These are phyloP conservation scores for Leptographium procerum DNA, from an alignment of 2,329 filamentous ascomycete genomes.

Conservation along the genomic window DNA sequence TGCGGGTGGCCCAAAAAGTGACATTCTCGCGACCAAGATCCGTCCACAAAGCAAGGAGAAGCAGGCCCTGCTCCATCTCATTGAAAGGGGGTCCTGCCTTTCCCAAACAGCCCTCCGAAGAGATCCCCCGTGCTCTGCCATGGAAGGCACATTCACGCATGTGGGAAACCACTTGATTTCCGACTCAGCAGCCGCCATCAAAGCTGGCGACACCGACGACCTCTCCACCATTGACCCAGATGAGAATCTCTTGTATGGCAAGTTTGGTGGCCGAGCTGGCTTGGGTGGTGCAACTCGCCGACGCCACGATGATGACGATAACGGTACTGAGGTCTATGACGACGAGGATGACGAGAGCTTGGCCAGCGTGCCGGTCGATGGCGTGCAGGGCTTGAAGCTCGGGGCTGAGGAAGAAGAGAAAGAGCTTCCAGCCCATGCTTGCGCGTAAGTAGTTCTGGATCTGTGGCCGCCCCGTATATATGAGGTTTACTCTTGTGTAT, in stretches of 20 bases:
- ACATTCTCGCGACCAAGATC: not conserved
- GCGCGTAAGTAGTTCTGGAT: conserved; percentile 63
- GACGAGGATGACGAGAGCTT: conserved; percentile 70
- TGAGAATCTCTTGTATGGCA: conserved; percentile 67
- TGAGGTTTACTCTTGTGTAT: not conserved
- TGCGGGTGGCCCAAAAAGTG: not conserved
- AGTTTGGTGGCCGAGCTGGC: conserved; percentile 48
- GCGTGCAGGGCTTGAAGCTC: conserved; percentile 52
- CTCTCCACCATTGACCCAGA: conserved; percentile 62
- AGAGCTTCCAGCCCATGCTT: conserved; percentile 86
- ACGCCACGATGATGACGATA: conserved; percentile 79
- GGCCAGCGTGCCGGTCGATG: conserved; percentile 71
- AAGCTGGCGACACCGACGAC: conserved; percentile 69
- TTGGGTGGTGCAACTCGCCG: conserved; percentile 34
- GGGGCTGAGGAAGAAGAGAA: conserved; percentile 65
- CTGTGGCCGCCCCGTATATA: not conserved
- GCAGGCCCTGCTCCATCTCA: not conserved
- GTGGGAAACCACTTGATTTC: conserved; percentile 79
- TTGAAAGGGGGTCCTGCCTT: not conserved
- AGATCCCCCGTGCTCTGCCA: conserved; percentile 22
- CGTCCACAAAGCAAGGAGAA: not conserved
- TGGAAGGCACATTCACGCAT: conserved; percentile 84
- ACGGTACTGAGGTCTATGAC: conserved; percentile 71
- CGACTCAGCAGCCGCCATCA: conserved; percentile 76
- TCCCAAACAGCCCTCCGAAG: not conserved